These are phyloP conservation scores for Euptelea pleiosperma DNA, from an alignment of 164 flowering plant species.

Conservation along the genomic window DNA sequence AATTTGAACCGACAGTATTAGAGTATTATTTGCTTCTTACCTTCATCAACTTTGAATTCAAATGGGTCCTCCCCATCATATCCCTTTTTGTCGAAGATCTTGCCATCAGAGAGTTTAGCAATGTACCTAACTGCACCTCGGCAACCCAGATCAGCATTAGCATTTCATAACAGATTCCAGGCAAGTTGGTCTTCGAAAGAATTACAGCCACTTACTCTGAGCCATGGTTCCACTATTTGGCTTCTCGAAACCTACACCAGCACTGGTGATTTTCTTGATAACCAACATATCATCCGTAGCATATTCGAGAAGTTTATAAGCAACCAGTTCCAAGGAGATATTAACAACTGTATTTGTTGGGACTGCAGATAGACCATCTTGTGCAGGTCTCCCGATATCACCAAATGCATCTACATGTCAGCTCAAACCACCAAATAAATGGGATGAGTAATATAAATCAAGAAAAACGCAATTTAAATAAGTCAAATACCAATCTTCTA, in stretches of 20 bases:
- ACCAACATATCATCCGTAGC: constrained; percentile 33
- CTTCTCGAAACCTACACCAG: constrained; percentile 29
- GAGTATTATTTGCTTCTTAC: constrained; percentile 12
- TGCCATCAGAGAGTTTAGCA: constrained; percentile 31
- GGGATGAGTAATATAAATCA: too few relatives aligned
- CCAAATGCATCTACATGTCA: constrained; percentile 33
- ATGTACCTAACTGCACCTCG: constrained; percentile 21
- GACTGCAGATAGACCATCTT: constrained; percentile 24
- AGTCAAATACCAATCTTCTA: not conserved
- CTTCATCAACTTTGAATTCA: constrained; percentile 37
- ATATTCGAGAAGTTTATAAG: constrained; percentile 31
- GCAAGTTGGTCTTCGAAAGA: not conserved
- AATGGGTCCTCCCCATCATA: constrained; percentile 24
- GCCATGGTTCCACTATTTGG: constrained; percentile 34
- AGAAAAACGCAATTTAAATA: not conserved
- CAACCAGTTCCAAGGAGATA: constrained; percentile 27
- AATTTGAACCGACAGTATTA: not conserved
- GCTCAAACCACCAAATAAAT: not conserved
- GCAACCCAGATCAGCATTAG: not conserved
- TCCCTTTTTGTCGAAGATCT: constrained; percentile 32
- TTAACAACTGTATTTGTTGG: constrained; percentile 29
- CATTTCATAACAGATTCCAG: not conserved
- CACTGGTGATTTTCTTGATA: constrained; percentile 27
- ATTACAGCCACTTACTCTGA: constrained; percentile 23
- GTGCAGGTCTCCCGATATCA: constrained; percentile 24